Percentiles rank a stretch among this genome's conserved stretches.
phyloP scores from a whole-genome alignment of 805 yeast species.

The Candida dajiaensis region DNA sequence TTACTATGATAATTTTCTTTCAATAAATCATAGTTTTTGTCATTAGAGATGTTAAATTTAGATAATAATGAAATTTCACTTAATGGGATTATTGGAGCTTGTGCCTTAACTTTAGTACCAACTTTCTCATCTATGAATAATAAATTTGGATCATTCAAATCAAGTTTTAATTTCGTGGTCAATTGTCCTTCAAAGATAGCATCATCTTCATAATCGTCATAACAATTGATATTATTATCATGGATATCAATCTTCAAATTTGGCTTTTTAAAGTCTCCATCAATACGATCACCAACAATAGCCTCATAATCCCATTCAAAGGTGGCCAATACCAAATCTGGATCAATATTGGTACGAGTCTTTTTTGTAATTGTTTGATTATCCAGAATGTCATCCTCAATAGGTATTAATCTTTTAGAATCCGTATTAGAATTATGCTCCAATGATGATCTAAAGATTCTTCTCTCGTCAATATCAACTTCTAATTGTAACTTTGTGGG shows the following conservation, averaged over 20 bases:
- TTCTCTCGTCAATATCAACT: constrained; percentile 54
- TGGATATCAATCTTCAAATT: constrained; percentile 3
- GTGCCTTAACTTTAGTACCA: constrained; percentile 9
- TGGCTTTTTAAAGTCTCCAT: constrained; percentile 1
- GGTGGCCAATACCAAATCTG: constrained; percentile 58
- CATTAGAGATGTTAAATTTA: constrained; percentile 84
- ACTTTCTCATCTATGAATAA: constrained; percentile 50
- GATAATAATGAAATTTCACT: constrained; percentile 47
- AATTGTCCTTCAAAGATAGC: constrained; percentile 67
- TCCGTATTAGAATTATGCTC: constrained; percentile 8
- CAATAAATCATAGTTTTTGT: constrained; percentile 73
- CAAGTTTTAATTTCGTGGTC: constrained; percentile 44
- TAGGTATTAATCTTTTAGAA: constrained; percentile 11
- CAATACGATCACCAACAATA: constrained; percentile 41
- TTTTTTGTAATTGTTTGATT: constrained; percentile 11
- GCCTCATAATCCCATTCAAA: constrained; percentile 75
- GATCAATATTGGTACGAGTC: constrained; percentile 23
- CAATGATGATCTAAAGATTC: constrained; percentile 37
- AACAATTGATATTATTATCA: constrained; percentile 6
- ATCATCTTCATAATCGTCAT: constrained; percentile 55
- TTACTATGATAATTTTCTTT: constrained; percentile 85
- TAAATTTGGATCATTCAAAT: constrained; percentile 83
- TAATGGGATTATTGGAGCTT: constrained; percentile 36
- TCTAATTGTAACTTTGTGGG: constrained; percentile 61
- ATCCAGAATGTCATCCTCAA: constrained; percentile 14